phyloP scores from a whole-genome alignment of 192 early-diverging fungal species.

The Coemansia sp. region DNA sequence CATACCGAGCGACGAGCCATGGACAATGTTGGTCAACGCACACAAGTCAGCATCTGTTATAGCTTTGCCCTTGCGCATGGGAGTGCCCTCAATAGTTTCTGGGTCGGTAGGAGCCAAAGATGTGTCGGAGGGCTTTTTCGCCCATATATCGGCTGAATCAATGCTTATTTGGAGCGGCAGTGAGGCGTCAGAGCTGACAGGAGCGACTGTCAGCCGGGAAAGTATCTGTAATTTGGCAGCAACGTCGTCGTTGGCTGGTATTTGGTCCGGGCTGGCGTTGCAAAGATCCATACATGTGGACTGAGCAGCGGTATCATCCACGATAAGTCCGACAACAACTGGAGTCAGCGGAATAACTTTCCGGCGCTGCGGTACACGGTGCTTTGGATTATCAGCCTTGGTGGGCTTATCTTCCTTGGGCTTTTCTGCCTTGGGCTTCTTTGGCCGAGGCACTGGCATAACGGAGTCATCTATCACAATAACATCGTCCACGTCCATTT shows the following conservation, averaged over 20 bases:
- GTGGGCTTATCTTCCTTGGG: not conserved
- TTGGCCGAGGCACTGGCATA: not conserved
- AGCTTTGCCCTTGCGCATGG: conserved; percentile 13
- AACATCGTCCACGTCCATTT: conserved; percentile 28
- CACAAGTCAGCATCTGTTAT: conserved; percentile 32
- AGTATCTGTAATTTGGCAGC: not conserved
- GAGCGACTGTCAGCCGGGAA: conserved; percentile 11
- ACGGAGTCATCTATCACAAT: conserved; percentile 4
- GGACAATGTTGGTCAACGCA: conserved; percentile 27
- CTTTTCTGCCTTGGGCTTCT: not conserved
- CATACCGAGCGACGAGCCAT: conserved; percentile 43
- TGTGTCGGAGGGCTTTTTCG: not conserved
- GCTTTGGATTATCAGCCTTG: not conserved
- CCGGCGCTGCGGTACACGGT: conserved; percentile 14
- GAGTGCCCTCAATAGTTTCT: not conserved
- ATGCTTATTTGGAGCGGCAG: conserved; percentile 26
- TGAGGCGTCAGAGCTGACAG: not conserved
- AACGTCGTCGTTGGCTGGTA: not conserved
- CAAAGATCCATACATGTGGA: not conserved
- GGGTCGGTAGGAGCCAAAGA: not conserved
- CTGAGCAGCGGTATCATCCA: conserved; percentile 2
- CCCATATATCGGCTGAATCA: conserved; percentile 17
- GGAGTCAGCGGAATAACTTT: conserved; percentile 39
- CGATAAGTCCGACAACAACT: conserved; percentile 26
- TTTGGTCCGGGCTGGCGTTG: not conserved